Evolutionary conservation across 352 stramenopile species (phyloP), one percentile per base, ranked within the genome.

Genomic region (Phytopythium litorale): DNA sequence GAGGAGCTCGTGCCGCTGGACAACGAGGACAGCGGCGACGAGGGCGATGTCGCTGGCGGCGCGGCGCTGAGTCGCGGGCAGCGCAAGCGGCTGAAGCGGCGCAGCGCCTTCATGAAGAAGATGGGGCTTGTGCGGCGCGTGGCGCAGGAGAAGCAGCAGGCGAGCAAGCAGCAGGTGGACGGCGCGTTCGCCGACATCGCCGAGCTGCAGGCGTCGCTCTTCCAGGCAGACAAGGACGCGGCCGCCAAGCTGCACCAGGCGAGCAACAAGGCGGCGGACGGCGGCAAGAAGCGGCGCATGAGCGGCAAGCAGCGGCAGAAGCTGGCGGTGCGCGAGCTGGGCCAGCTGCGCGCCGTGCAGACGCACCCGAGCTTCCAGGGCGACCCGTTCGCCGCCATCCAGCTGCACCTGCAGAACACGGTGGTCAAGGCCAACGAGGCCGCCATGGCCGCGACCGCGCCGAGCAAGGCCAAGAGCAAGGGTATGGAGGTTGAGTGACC

Each of bases 251-350:
- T 38, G 48, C 51, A 77, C 53, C 64, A 78, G 67, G 30, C 55
- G 52, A 61, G 60, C 46, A 63, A 56, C 30, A 76, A 73, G 53
- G 45, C 52, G 18, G 40, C 49, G 19, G 25, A 23, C 2, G 25
- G 40, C 0, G 48, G 38, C 42, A 77, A 81, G 52, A 75, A 73
- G 45, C 89, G 89, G 69, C 68, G 77, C 33, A 66, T 93, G 55
- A 95, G 81, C 51, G 86, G 86, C 50, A 88, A 89, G 49, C 86
- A 93, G 65, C 84, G 85, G 19, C 84, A 95, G 73, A 91, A 91
- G 56, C 65, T 96, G 43, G 87, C 84, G 7, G 86, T 96, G 58
- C 79, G 81, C 9, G 87, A 96, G 63, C 73, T 94, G 45, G 82
- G 83, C 25, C 87, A 94, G 63, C 74, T 96, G 56, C 90, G 91